phyloP scores from a whole-genome alignment of 192 early-diverging fungal genomes.

The Linnemannia zychae region DNA sequence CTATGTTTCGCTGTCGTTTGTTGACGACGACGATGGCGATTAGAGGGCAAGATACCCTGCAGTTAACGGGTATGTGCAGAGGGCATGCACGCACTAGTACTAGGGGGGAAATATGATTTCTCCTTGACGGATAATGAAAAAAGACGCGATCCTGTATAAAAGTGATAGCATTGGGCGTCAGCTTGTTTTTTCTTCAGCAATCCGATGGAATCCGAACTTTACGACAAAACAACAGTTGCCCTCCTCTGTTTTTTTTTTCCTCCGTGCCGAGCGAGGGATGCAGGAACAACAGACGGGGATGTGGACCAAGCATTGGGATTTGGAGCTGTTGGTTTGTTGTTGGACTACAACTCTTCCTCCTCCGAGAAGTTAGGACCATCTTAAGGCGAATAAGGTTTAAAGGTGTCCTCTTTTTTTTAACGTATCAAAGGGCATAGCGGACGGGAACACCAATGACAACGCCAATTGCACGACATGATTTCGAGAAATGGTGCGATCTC shows the following conservation, averaged over 20 bases:
- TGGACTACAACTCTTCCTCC: neutral
- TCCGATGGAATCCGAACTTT: neutral
- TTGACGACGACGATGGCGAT: neutral
- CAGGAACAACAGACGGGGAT: neutral
- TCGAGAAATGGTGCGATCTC: slow-evolving; percentile 24
- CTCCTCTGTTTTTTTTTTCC: neutral
- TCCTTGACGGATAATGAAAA: neutral
- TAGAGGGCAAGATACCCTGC: neutral
- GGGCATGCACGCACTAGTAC: neutral
- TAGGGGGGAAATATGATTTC: neutral
- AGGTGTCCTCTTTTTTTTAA: slow-evolving; percentile 2
- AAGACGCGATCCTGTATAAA: slow-evolving; percentile 7
- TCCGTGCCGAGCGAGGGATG: neutral
- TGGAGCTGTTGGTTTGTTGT: neutral
- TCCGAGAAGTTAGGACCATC: neutral
- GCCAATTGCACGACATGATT: slow-evolving; percentile 17
- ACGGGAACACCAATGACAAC: neutral
- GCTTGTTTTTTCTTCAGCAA: neutral
- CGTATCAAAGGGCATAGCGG: neutral
- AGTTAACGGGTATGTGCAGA: neutral
- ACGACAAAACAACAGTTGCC: neutral
- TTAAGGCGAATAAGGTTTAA: slow-evolving; percentile 2
- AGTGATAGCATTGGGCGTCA: slow-evolving; percentile 9
- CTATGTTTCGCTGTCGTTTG: slow-evolving; percentile 7
- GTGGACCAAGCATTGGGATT: neutral